Evolutionary conservation across 2,329 filamentous ascomycete genomes (phyloP).

Genomic region (Phyllosticta ampelicida): DNA sequence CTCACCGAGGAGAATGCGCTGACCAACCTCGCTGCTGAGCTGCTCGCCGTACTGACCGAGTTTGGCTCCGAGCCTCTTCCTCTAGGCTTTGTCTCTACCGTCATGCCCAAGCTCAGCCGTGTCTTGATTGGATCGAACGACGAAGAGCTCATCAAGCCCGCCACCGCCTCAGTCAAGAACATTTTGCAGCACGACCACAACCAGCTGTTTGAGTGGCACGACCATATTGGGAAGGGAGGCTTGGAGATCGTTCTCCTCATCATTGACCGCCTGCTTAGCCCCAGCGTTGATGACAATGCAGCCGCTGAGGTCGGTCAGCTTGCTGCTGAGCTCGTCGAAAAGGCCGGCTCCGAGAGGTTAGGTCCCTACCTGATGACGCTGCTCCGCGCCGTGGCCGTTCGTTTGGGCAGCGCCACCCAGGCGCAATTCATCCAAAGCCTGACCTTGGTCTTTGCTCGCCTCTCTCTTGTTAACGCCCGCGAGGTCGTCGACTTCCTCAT

Average conservation of each 20-base stretch:
- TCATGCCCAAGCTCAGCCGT: constrained; percentile 76
- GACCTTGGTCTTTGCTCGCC: constrained; percentile 85
- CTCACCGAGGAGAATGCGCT: constrained; percentile 77
- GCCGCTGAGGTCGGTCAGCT: constrained; percentile 94
- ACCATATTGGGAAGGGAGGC: constrained; percentile 65
- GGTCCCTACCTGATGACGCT: constrained; percentile 85
- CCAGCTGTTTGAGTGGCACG: constrained; percentile 80
- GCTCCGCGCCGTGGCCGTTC: constrained; percentile 75
- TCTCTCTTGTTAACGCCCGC: constrained; percentile 72
- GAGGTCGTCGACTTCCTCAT: constrained; percentile 90
- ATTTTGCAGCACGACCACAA: constrained; percentile 83
- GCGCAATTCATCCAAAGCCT: constrained; percentile 91
- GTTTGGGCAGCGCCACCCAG: constrained; percentile 70
- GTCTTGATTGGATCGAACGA: constrained; percentile 77
- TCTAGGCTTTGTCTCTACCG: constrained; percentile 69
- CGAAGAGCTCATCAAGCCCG: constrained; percentile 76
- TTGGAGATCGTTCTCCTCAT: constrained; percentile 84
- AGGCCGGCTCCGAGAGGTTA: constrained; percentile 80
- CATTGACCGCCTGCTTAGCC: constrained; percentile 79
- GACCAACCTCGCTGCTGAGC: constrained; percentile 75
- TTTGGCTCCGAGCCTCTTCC: constrained; percentile 79
- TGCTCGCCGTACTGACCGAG: constrained; percentile 71
- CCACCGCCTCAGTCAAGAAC: constrained; percentile 76
- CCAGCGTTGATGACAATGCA: constrained; percentile 78
- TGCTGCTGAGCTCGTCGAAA: constrained; percentile 89